Conservation (phyloP, 306 rosid species). For the Luffa aegyptiaca region DNA sequence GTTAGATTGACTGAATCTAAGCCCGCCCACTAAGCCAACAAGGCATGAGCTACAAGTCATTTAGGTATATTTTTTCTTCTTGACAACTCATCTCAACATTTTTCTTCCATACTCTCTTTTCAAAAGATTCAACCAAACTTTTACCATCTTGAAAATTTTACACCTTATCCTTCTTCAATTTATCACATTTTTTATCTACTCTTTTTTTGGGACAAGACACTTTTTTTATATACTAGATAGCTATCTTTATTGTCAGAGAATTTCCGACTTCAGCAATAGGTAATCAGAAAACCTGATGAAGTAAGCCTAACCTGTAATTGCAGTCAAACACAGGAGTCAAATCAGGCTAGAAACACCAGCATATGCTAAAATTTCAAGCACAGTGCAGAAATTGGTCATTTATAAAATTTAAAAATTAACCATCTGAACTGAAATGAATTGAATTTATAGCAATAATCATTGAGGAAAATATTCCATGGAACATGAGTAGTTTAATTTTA, state of each 20-base stretch:
- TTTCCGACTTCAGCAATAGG: conserved; percentile 30
- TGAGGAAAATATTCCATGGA: not conserved
- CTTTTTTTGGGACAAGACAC: not conserved
- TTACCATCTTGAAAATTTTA: not conserved
- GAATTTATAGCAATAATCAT: not conserved
- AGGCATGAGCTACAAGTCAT: not conserved
- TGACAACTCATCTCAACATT: conserved; percentile 1
- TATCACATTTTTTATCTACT: conserved; percentile 14
- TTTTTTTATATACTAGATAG: conserved; percentile 10
- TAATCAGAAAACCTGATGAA: conserved; percentile 37
- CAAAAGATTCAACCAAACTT: conserved; percentile 3
- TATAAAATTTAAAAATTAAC: not conserved
- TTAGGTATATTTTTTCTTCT: not conserved
- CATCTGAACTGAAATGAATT: not conserved
- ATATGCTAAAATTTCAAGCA: conserved; percentile 6
- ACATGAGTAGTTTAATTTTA: not conserved
- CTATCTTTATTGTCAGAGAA: conserved; percentile 15
- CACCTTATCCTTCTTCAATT: not conserved
- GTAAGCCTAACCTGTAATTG: conserved; percentile 35
- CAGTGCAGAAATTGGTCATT: not conserved
- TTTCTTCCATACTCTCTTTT: not conserved
- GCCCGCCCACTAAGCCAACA: not conserved
- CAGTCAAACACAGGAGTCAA: conserved; percentile 34
- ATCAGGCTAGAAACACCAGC: conserved; percentile 12
- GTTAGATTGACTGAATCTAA: not conserved